Conservation (phyloP, 2,329 filamentous ascomycete genomes). For the Chalaropsis thielavioides region DNA sequence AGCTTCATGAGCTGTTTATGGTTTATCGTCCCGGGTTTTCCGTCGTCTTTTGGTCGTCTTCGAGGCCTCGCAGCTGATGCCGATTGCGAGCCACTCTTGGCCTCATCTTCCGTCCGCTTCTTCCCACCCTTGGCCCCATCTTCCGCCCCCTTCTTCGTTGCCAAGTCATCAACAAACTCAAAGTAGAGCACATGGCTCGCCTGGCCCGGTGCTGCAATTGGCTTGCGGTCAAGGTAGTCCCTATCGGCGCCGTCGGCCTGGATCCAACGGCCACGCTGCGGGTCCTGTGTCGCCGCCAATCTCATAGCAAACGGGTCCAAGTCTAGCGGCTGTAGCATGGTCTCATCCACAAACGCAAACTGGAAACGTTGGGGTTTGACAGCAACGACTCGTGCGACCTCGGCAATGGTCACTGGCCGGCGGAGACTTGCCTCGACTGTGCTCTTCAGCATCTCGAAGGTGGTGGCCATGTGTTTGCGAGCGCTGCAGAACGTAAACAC, state of each 20-base stretch:
- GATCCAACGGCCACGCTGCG: conserved; percentile 5
- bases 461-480: conserved; percentile 81
- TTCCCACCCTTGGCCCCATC: background rate
- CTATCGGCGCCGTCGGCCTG: conserved; percentile 3
- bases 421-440: conserved; percentile 75
- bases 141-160: background rate
- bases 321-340: conserved; percentile 65
- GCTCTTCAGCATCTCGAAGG: conserved; percentile 72
- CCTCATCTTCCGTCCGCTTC: no score
- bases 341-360: conserved; percentile 77
- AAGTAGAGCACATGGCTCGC: conserved; percentile 61
- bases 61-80: conserved; percentile 51
- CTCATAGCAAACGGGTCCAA: background rate
- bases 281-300: background rate
- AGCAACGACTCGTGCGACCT: conserved; percentile 69
- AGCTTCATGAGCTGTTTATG: conserved; percentile 26
- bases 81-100: background rate
- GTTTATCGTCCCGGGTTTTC: conserved; percentile 15
- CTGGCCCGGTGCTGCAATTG: background rate
- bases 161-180: conserved; percentile 67
- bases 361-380: conserved; percentile 64
- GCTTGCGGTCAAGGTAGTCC: background rate
- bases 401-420: conserved; percentile 52
- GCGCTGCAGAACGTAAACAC: conserved; percentile 93
- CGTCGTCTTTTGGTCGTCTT: conserved; percentile 78